Conservation (phyloP, 768 basidiomycete genomes). For the Phaffia australis region DNA sequence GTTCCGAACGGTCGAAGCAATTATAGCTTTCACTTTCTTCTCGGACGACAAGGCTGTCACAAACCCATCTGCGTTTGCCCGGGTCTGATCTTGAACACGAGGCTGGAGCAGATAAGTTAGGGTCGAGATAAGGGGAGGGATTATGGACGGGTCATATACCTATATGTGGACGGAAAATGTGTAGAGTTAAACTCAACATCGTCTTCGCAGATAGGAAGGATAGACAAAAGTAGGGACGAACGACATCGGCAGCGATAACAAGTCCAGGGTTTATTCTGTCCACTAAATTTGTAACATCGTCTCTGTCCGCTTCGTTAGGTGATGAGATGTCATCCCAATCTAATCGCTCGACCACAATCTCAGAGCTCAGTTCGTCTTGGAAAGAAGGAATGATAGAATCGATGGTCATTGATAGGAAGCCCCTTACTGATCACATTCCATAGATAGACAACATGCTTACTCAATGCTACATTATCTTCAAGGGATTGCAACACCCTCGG, state of each 20-base stretch:
- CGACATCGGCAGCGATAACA: constrained; percentile 24
- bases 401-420: neutral
- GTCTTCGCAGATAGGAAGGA: too few relatives aligned
- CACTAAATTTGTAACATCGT: neutral
- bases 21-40: neutral
- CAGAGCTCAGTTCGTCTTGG: neutral
- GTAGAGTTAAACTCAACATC: neutral
- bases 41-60: too few relatives aligned
- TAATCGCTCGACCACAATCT: constrained; percentile 1
- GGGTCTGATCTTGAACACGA: neutral
- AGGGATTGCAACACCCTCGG: constrained; percentile 9
- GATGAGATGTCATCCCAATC: constrained; percentile 18
- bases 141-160: constrained; percentile 19
- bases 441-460: neutral
- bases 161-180: neutral
- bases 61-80: too few relatives aligned
- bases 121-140: constrained; percentile 13
- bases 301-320: neutral
- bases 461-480: constrained; percentile 10
- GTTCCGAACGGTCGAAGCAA: constrained; percentile 21
- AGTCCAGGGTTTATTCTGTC: neutral
- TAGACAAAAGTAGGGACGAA: neutral
- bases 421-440: constrained; percentile 2
- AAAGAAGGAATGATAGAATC: neutral
- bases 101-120: constrained; percentile 7